Base-by-base conservation (phyloP, 164 flowering plant species). In the Tetrastigma voinierianum region DNA sequence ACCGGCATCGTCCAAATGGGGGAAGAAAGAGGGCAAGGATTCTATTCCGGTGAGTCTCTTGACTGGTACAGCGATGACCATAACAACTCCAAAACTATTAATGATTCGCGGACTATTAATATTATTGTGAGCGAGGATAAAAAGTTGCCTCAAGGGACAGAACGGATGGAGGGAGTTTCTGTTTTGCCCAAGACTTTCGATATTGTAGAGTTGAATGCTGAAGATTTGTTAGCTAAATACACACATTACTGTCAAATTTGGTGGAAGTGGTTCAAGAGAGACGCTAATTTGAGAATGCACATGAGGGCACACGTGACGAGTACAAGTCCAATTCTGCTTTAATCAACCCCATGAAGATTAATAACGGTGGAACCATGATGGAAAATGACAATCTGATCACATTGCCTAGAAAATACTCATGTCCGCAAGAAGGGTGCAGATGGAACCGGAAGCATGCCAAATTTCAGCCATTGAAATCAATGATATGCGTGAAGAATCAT, bases 251-350 rank as follows among this genome's bases (percentile, higher is more conserved):
- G 90, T 64, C 83, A 75, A 44, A 68, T 89, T 45, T 90, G 97
- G 61, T 90, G 90, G 8, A 90, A 90, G 66, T 92, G 97, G 57
- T 90, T 89, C 80, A 90, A 90, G 78, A 53, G 97, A 9, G 94
- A 89, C 18, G 97, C 94, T 3, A 90, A 90, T 72, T 66, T 87
- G 58, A 78, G 97, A 52, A 90, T 90, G 97, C 97, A 90, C 70
- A 90, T 90, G 97, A 77, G 97, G 70, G 97, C 90, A 2, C 97
- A 90, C 51, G 97, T 94, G 90, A 88, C 23, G 83, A 83, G 70
- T 87, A 85, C 74, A 85, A 87, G 77, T 76, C 86, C 14, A 74
- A 51, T 18, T 82, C 83, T 4, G 87, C 89, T 24, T 64, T 87
- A 59, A 75, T 66, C 67, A 87, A 84, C 51, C 86, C 84, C 1